Percentiles rank a stretch among this genome's conserved stretches.
phyloP scores from a whole-genome alignment of 805 yeast genomes.

The baker's yeast (Saccharomyces cerevisiae) region DNA sequence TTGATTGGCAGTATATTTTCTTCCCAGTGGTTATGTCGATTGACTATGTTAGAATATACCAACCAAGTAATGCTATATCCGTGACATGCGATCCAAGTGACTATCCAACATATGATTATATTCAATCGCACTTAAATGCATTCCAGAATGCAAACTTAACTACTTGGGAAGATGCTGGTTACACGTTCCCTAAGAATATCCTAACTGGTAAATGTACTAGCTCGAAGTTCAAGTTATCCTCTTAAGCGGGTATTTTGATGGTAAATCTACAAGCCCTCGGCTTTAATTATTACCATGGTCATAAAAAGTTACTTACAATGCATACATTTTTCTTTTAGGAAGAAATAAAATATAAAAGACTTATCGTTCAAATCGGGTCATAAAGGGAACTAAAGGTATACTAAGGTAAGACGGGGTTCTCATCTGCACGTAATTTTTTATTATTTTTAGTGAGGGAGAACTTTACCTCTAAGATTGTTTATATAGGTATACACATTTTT shows the following conservation, averaged over 20 bases:
- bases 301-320: not conserved
- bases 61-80: slow-evolving; percentile 53
- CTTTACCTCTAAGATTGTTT: not conserved
- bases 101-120: slow-evolving; percentile 77
- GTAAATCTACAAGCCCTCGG: not conserved
- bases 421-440: not conserved
- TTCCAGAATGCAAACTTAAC: slow-evolving; percentile 64
- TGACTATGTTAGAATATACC: slow-evolving; percentile 82
- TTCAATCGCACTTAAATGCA: slow-evolving; percentile 56
- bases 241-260: not conserved
- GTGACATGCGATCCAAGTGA: slow-evolving; percentile 78
- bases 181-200: slow-evolving; percentile 51
- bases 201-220: slow-evolving; percentile 42
- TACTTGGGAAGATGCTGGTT: slow-evolving; percentile 68
- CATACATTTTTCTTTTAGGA: not conserved
- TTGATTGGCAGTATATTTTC: slow-evolving; percentile 69
- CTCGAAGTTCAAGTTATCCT: slow-evolving; percentile 15
- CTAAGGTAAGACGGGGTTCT: not conserved
- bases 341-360: not conserved
- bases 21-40: slow-evolving; percentile 70
- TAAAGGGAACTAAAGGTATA: not conserved
- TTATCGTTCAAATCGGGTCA: not conserved
- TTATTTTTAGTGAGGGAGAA: not conserved
- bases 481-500: not conserved
- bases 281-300: not conserved